Conservation (phyloP, 768 basidiomycete species). For the Leccinellum albellum region DNA sequence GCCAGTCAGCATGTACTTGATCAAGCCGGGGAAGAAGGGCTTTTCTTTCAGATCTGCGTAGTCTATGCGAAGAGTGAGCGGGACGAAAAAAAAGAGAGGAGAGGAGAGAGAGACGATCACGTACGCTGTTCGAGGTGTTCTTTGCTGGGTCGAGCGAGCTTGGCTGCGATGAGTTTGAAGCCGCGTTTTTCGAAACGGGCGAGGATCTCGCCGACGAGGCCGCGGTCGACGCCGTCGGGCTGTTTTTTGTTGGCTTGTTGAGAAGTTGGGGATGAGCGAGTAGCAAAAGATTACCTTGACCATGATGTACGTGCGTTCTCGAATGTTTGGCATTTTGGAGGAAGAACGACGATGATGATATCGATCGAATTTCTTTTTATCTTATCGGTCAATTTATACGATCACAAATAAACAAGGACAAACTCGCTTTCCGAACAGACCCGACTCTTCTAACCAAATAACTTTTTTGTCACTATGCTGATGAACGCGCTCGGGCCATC, state of each 20-base stretch:
- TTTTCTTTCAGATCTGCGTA: constrained; percentile 94
- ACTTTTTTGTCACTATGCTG: not conserved
- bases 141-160: constrained; percentile 76
- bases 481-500: constrained; percentile 61
- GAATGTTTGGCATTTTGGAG: constrained; percentile 44
- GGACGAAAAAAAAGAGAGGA: too few relatives aligned
- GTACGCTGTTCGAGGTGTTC: constrained; percentile 89
- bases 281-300: constrained; percentile 65
- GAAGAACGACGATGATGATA: constrained; percentile 22
- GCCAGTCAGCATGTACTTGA: constrained; percentile 94
- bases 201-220: constrained; percentile 94
- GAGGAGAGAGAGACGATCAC: too few relatives aligned
- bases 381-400: constrained; percentile 24
- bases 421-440: constrained; percentile 31
- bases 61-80: constrained; percentile 46
- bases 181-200: constrained; percentile 95
- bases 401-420: constrained; percentile 37
- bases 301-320: constrained; percentile 98
- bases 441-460: constrained; percentile 2
- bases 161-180: constrained; percentile 94
- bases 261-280: not conserved
- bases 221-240: constrained; percentile 99
- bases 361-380: constrained; percentile 16
- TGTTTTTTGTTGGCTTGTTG: constrained; percentile 27
- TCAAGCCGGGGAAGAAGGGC: constrained; percentile 93